Conservation (phyloP, 2,329 filamentous ascomycete species). For the Dendrostoma leiphaemia region DNA sequence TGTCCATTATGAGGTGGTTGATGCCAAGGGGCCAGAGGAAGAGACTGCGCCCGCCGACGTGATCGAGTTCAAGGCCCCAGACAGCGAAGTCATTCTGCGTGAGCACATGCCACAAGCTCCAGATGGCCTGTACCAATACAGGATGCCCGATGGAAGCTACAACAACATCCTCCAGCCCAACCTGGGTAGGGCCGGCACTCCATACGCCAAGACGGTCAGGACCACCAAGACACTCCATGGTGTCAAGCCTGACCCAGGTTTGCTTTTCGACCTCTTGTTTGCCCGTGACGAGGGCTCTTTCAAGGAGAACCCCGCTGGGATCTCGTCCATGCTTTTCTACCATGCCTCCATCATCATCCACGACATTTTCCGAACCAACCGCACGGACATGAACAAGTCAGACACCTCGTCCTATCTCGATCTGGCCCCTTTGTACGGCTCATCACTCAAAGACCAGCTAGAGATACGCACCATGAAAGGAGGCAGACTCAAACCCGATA, state of each 20-base stretch:
- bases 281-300: conserved; percentile 39
- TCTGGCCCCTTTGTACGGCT: conserved; percentile 70
- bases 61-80: no score
- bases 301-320: conserved; percentile 64
- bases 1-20: conserved; percentile 17
- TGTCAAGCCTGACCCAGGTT: conserved; percentile 34
- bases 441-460: conserved; percentile 45
- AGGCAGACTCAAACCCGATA: conserved; percentile 65
- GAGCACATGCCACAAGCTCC: conserved; percentile 37
- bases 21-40: no score
- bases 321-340: conserved; percentile 76
- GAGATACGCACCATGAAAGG: conserved; percentile 27
- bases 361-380: conserved; percentile 62
- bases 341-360: conserved; percentile 67
- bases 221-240: conserved; percentile 55
- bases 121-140: conserved; percentile 30
- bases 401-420: conserved; percentile 74
- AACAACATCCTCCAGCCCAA: conserved; percentile 62
- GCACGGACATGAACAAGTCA: conserved; percentile 60
- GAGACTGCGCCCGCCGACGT: no score
- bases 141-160: neutral
- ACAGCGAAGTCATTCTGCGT: no score
- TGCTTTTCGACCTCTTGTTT: conserved; percentile 46
- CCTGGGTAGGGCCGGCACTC: conserved; percentile 61
- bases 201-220: conserved; percentile 66